Evolutionary conservation across 495 filamentous ascomycete species (phyloP).

Genomic region (Annulohypoxylon moriforme): DNA sequence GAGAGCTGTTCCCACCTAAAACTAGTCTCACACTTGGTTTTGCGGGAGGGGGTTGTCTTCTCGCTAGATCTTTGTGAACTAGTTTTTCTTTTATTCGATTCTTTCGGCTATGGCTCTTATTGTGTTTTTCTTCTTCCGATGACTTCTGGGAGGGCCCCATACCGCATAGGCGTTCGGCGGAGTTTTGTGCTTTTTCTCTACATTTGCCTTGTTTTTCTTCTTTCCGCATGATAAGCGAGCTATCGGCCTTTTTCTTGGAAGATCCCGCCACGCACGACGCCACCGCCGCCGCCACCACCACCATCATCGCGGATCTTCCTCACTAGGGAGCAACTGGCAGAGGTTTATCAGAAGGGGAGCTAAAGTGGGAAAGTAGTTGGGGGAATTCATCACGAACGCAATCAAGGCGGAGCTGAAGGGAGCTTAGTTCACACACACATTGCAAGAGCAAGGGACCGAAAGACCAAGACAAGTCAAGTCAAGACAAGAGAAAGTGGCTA

Average conservation of each 20-base stretch:
- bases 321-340: conserved; percentile 7
- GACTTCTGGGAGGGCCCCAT: conserved; percentile 34
- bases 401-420: neutral
- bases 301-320: neutral
- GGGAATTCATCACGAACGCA: conserved; percentile 16
- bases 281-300: neutral
- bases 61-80: conserved; percentile 8
- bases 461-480: conserved; percentile 15
- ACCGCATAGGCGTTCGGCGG: conserved; percentile 47
- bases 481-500: conserved; percentile 14
- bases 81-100: conserved; percentile 22
- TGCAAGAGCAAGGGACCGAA: neutral
- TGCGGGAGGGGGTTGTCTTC: neutral
- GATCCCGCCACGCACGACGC: conserved; percentile 3
- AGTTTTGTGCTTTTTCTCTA: conserved; percentile 32
- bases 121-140: conserved; percentile 25
- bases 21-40: conserved; percentile 7
- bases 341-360: conserved; percentile 7
- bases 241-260: conserved; percentile 8
- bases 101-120: conserved; percentile 26
- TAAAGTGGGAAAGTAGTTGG: conserved; percentile 18
- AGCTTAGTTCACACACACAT: conserved; percentile 1
- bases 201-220: conserved; percentile 10
- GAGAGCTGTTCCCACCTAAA: conserved; percentile 10
- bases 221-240: conserved; percentile 36